Evolutionary conservation across 345 rosid genomes (phyloP).

Genomic region (Eucalyptus curtisii): DNA sequence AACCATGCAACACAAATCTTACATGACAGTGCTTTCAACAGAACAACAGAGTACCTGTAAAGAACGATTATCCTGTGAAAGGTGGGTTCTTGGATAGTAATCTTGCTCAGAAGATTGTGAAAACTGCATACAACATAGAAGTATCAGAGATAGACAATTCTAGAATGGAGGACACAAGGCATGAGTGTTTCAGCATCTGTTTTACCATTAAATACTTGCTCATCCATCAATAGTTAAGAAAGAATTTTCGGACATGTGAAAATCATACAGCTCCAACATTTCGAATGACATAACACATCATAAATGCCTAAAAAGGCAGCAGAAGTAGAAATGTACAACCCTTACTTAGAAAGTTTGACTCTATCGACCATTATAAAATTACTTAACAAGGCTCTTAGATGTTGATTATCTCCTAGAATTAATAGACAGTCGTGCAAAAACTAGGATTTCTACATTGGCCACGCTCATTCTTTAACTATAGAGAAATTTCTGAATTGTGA

Average conservation of each 20-base stretch:
- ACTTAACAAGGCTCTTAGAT: not conserved
- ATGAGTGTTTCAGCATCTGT: not conserved
- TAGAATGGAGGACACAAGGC: not conserved
- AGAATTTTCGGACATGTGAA: not conserved
- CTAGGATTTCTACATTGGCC: not conserved
- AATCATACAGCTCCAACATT: not conserved
- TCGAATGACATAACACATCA: not conserved
- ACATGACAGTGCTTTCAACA: not conserved
- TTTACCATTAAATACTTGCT: not conserved
- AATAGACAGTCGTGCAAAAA: not conserved
- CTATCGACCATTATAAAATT: not conserved
- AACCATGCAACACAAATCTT: not conserved
- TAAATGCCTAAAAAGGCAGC: not conserved
- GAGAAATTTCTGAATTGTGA: not conserved
- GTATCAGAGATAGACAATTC: not conserved
- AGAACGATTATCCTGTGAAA: slow-evolving; percentile 91
- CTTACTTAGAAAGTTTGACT: not conserved
- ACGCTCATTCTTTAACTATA: not conserved
- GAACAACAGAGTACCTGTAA: slow-evolving; percentile 44
- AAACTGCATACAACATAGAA: slow-evolving; percentile 27
- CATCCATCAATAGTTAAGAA: not conserved
- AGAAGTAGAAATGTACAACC: not conserved
- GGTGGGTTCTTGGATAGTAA: slow-evolving; percentile 80
- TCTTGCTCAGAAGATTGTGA: slow-evolving; percentile 50
- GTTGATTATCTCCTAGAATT: not conserved